Evolutionary conservation across 768 basidiomycete genomes (phyloP).

Genomic region (Hygrophorus russula): DNA sequence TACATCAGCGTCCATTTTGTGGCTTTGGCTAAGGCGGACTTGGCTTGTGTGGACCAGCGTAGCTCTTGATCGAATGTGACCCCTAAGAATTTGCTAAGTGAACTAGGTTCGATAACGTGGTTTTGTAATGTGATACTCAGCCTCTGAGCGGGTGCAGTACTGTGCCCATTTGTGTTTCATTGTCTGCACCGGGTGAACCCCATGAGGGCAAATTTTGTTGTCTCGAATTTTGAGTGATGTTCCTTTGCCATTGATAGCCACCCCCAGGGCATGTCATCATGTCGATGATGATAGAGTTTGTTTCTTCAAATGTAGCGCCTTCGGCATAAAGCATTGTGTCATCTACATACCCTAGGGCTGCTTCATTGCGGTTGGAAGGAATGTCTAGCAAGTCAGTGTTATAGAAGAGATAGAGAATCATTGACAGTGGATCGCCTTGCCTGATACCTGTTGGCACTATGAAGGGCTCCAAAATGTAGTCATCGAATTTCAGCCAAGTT

Average conservation of each 20-base stretch:
- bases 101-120: no score
- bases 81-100: not conserved
- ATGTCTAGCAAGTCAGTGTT: slow-evolving; percentile 13
- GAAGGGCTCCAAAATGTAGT: not conserved
- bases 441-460: not conserved
- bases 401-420: slow-evolving; percentile 15
- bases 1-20: slow-evolving; percentile 8
- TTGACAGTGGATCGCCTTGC: not conserved
- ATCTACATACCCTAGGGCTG: slow-evolving; percentile 10
- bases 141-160: no score
- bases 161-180: no score
- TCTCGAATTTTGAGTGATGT: no score
- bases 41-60: slow-evolving; percentile 13
- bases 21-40: slow-evolving; percentile 9
- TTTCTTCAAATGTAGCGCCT: no score
- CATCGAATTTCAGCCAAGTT: slow-evolving; percentile 12
- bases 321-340: slow-evolving; percentile 8
- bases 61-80: slow-evolving; percentile 18
- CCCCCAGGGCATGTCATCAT: no score
- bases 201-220: no score
- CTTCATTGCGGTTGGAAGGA: not conserved
- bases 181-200: no score
- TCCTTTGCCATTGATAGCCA: no score
- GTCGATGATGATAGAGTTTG: no score
- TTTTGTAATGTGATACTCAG: no score